A percentile compares a stretch with the other conserved stretches of the same genome.
phyloP scores from a whole-genome alignment of 1,139 yeast species.

The Lodderomyces beijingensis region DNA sequence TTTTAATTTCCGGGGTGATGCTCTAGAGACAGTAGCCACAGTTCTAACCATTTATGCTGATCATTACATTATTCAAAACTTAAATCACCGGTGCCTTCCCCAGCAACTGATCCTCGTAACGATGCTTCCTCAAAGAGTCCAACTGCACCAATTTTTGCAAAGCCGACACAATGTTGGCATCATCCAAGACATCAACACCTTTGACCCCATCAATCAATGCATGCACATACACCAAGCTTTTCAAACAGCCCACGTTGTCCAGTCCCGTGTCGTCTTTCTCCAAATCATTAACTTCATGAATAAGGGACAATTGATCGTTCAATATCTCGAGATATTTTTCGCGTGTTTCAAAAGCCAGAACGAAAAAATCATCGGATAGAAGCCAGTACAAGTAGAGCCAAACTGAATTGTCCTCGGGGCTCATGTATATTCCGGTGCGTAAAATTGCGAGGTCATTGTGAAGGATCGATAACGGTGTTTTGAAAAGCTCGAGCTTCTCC shows the following conservation, averaged over 20 bases:
- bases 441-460: slow-evolving; percentile 61
- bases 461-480: slow-evolving; percentile 34
- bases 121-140: slow-evolving; percentile 68
- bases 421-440: slow-evolving; percentile 85
- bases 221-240: slow-evolving; percentile 45
- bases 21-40: too few species aligned
- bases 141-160: slow-evolving; percentile 44
- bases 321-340: slow-evolving; percentile 28
- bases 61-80: too few species aligned
- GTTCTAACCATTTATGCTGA: too few species aligned
- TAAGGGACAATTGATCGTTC: slow-evolving; percentile 30
- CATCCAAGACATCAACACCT: slow-evolving; percentile 13
- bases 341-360: slow-evolving; percentile 23
- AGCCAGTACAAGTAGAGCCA: slow-evolving; percentile 92
- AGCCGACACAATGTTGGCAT: slow-evolving; percentile 21
- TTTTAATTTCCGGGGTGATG: too few species aligned
- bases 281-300: slow-evolving; percentile 54
- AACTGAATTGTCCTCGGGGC: slow-evolving; percentile 88
- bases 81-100: slow-evolving; percentile 3
- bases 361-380: slow-evolving; percentile 50
- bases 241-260: slow-evolving; percentile 69
- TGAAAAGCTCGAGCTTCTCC: slow-evolving; percentile 19
- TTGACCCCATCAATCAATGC: slow-evolving; percentile 21
- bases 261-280: slow-evolving; percentile 54
- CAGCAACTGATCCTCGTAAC: slow-evolving; percentile 46